Percentiles rank a stretch among this genome's conserved stretches.
Conservation (phyloP, 352 stramenopile genomes). For the Globisporangium orthogonon region DNA sequence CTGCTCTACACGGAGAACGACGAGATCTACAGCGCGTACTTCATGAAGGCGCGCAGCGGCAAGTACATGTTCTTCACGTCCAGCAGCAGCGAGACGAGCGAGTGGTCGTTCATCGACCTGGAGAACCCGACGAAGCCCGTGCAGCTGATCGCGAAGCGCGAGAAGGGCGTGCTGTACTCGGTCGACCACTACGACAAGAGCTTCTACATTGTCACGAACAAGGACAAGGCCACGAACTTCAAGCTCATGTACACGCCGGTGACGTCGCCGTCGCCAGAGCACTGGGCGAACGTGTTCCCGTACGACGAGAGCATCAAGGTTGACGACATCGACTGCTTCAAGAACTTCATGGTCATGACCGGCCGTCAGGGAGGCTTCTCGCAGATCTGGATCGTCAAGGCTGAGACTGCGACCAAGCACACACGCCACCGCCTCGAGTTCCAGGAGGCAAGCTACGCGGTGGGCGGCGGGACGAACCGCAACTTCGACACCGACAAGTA, state of each 20-base stretch:
- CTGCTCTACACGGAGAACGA: constrained; percentile 94
- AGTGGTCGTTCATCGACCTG: constrained; percentile 79
- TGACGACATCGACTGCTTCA: constrained; percentile 85
- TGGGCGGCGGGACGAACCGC: constrained; percentile 68
- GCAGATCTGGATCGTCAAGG: constrained; percentile 80
- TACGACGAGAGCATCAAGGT: constrained; percentile 82
- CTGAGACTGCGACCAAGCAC: constrained; percentile 36
- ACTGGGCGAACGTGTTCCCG: constrained; percentile 88
- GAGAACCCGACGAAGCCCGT: constrained; percentile 36
- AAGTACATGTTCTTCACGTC: constrained; percentile 91
- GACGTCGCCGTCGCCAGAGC: constrained; percentile 28
- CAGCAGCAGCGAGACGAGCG: constrained; percentile 89
- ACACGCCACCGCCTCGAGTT: constrained; percentile 76
- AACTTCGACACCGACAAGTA: constrained; percentile 89
- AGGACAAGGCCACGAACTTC: constrained; percentile 91
- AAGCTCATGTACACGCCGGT: constrained; percentile 82
- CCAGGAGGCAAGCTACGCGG: constrained; percentile 87
- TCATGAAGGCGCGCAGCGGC: constrained; percentile 89
- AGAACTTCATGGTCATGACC: constrained; percentile 78
- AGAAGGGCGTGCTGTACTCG: constrained; percentile 72
- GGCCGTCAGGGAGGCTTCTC: constrained; percentile 85
- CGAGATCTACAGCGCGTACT: constrained; percentile 89
- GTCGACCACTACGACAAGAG: constrained; percentile 84
- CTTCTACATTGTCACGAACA: constrained; percentile 95
- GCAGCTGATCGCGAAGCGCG: constrained; percentile 55